These are phyloP conservation scores for Botryosphaeria dothidea DNA, from an alignment of 2,329 filamentous ascomycete genomes.

Conservation along the genomic window DNA sequence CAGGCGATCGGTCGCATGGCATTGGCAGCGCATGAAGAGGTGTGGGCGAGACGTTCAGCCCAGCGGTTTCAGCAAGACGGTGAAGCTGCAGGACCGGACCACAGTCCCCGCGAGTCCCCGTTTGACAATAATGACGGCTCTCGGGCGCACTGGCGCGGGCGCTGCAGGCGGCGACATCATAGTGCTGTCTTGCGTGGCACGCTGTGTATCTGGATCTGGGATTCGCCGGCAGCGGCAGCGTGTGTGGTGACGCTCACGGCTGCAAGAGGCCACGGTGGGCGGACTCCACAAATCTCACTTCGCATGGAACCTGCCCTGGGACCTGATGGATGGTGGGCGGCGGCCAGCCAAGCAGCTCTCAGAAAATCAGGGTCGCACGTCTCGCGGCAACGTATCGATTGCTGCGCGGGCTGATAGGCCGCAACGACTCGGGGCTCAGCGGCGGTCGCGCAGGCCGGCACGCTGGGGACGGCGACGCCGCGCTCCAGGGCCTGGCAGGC, in stretches of 20 bases:
- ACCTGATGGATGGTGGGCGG: not conserved
- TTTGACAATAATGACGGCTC: conserved; percentile 16
- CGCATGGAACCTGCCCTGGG: not conserved
- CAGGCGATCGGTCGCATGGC: not conserved
- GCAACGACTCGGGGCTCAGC: conserved; percentile 5
- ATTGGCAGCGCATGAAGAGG: conserved; percentile 1
- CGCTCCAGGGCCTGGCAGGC: not conserved
- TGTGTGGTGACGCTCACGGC: conserved; percentile 12
- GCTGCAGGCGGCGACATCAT: conserved; percentile 19
- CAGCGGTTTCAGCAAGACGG: conserved; percentile 14
- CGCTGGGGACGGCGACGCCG: conserved; percentile 1
- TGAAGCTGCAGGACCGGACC: conserved; percentile 12
- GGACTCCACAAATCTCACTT: conserved; percentile 11
- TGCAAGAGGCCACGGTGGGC: conserved; percentile 9
- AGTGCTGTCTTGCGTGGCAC: conserved; percentile 18
- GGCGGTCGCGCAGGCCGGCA: conserved; percentile 10
- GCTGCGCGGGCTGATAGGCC: conserved; percentile 18
- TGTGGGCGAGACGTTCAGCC: conserved; percentile 8
- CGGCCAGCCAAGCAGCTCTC: conserved; percentile 6
- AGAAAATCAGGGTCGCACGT: conserved; percentile 17
- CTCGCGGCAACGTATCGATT: conserved; percentile 21
- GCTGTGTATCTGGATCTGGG: conserved; percentile 16
- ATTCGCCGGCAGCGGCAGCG: conserved; percentile 4
- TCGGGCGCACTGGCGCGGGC: not conserved
- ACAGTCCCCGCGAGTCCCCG: not conserved